phyloP scores from a whole-genome alignment of 2,329 filamentous ascomycete genomes.

The Ascochyta viciae-villosae region DNA sequence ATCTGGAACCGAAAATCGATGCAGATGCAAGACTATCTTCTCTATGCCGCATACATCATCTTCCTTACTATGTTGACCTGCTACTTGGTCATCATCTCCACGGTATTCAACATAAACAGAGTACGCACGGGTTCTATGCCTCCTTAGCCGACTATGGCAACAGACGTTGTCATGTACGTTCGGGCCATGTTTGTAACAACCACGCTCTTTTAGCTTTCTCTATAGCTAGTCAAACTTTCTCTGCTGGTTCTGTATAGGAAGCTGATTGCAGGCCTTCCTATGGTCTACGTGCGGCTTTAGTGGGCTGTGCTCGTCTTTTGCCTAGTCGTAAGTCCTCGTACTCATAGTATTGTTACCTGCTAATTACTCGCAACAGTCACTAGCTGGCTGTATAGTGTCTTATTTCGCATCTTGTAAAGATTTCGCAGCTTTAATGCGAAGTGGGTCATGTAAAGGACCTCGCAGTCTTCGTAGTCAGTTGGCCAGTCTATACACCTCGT shows the following conservation, averaged over 20 bases:
- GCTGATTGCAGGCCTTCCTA: background rate
- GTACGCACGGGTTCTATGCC: constrained; percentile 28
- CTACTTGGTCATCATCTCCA: constrained; percentile 48
- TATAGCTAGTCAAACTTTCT: background rate
- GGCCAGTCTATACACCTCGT: constrained; percentile 47
- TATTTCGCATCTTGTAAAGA: constrained; percentile 47
- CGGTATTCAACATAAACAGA: constrained; percentile 41
- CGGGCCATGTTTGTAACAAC: background rate
- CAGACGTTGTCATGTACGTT: constrained; percentile 39
- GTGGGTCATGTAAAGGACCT: constrained; percentile 31
- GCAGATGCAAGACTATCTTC: constrained; percentile 25
- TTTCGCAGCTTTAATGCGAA: constrained; percentile 35
- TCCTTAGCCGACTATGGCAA: constrained; percentile 38
- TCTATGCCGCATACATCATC: constrained; percentile 39
- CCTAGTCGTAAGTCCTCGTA: background rate
- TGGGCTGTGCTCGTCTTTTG: background rate
- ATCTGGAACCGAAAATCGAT: constrained; percentile 16
- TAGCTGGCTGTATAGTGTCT: constrained; percentile 28
- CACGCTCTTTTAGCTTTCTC: background rate
- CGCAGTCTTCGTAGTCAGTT: constrained; percentile 42
- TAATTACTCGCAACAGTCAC: background rate
- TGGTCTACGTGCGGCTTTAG: background rate
- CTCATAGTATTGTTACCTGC: background rate
- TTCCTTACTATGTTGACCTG: constrained; percentile 34
- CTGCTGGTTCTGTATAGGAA: background rate